Conservation (phyloP, 352 stramenopile genomes). For the Pythium angustatum region DNA sequence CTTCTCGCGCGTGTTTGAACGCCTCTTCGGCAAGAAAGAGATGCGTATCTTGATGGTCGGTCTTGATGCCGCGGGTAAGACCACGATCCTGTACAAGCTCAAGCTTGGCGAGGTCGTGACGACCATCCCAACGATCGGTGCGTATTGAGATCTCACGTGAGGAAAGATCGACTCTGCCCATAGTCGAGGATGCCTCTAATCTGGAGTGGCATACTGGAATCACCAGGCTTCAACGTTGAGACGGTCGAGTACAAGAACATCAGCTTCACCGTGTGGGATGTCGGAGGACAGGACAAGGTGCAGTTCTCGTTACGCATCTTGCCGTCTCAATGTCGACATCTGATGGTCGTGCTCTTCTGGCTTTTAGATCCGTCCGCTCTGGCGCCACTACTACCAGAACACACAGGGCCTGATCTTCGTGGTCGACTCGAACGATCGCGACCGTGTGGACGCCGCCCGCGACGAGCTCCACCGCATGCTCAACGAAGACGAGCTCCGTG, state of each 20-base stretch:
- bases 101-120: slow-evolving; percentile 96
- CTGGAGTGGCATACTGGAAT: too few relatives aligned
- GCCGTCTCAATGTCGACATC: too few relatives aligned
- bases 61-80: slow-evolving; percentile 99
- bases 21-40: slow-evolving; percentile 99
- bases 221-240: slow-evolving; percentile 97
- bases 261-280: slow-evolving; percentile 99
- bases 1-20: slow-evolving; percentile 97
- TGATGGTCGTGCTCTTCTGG: too few relatives aligned
- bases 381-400: slow-evolving; percentile 99
- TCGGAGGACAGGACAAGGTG: slow-evolving; percentile 99
- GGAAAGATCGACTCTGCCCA: too few relatives aligned
- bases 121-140: slow-evolving; percentile 99
- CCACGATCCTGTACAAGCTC: slow-evolving; percentile 97
- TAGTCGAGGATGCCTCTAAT: too few relatives aligned
- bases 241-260: slow-evolving; percentile 92
- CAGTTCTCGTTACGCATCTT: too few relatives aligned
- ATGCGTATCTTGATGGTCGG: slow-evolving; percentile 99
- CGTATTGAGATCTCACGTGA: too few relatives aligned
- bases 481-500: slow-evolving; percentile 97
- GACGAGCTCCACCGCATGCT: slow-evolving; percentile 98
- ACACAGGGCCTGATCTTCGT: slow-evolving; percentile 98
- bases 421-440: slow-evolving; percentile 95
- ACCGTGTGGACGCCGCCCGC: slow-evolving; percentile 93
- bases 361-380: slow-evolving; percentile 99